Evolutionary conservation across 2,329 filamentous ascomycete genomes (phyloP), one percentile per base, ranked within the genome.

Genomic region (Hypoxylon rubiginosum): DNA sequence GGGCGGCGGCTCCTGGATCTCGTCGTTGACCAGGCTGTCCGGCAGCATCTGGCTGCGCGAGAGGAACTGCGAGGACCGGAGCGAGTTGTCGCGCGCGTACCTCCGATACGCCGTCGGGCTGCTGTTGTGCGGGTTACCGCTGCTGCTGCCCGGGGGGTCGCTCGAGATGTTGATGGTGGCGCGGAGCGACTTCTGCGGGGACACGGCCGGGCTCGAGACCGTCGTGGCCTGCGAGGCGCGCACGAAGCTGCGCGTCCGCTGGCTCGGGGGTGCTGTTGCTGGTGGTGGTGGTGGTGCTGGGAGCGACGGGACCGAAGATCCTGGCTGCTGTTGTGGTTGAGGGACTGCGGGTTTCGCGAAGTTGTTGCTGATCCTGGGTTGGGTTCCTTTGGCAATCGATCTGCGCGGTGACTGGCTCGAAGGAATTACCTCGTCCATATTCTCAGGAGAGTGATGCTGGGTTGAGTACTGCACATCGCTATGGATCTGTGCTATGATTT

Each of bases 41-140:
- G 86, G 82, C 61, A 88, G 75, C 77, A 86, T 81, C 74, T 87
- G 85, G 66, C 85, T 87, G 69, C 80, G 82, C 1, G 82, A 82
- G 62, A 83, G 72, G 17, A 87, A 77, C 74, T 88, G 84, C 8
- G 84, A 85, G 9, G 80, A 82, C 13, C 77, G 72, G 5, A 76
- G 55, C 17, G 76, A 76, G 26, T 72, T 69, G 28, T 67, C 43
- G 11, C 70, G 68, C 3, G 57, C 34, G 9, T 55, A n/a, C n/a
- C n/a, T 64, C 30, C 69, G 69, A 13, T 67, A 43, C 17, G 30
- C 8, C 3, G 67, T 49, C n/a, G 72, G 70, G 54, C 68, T 75
- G 59, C 68, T 70, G 49, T 62, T 69, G 50, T 52, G 62, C 10
- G 56, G 32, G 28, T 52, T 59, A 9, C n/a, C 19, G 26, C n/a